phyloP scores from a whole-genome alignment of 2,329 filamentous ascomycete genomes.

The Alternaria sp. region DNA sequence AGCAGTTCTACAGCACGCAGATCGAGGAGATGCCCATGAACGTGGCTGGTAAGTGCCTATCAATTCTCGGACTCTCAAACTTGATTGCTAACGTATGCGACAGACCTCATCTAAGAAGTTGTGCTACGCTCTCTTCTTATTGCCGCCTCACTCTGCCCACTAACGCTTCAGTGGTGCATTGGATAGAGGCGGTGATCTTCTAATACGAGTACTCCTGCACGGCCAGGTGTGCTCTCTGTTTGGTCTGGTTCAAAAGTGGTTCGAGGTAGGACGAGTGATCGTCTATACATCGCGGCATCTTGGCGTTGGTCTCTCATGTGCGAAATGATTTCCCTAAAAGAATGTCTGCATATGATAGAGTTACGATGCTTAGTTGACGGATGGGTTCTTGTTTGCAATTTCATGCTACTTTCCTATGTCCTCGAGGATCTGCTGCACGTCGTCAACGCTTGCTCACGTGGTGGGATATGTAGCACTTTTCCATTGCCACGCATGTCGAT shows the following conservation, averaged over 20 bases:
- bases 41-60: slow-evolving; percentile 66
- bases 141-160: slow-evolving; percentile 38
- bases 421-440: slow-evolving; percentile 46
- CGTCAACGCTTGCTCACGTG: slow-evolving; percentile 48
- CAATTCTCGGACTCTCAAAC: neutral
- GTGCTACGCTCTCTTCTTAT: slow-evolving; percentile 34
- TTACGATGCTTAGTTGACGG: slow-evolving; percentile 44
- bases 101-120: slow-evolving; percentile 53
- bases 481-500: slow-evolving; percentile 48
- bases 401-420: slow-evolving; percentile 47
- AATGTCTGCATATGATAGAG: slow-evolving; percentile 50
- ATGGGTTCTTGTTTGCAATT: slow-evolving; percentile 41
- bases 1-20: slow-evolving; percentile 99
- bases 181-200: slow-evolving; percentile 40
- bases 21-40: slow-evolving; percentile 99
- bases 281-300: slow-evolving; percentile 51
- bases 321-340: slow-evolving; percentile 52
- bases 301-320: slow-evolving; percentile 54
- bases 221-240: slow-evolving; percentile 42
- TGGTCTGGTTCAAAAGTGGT: slow-evolving; percentile 48
- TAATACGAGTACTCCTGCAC: slow-evolving; percentile 48
- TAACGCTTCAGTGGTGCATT: slow-evolving; percentile 36
- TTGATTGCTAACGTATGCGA: slow-evolving; percentile 22
- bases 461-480: slow-evolving; percentile 39
- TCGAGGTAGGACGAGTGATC: slow-evolving; percentile 44